These are phyloP conservation scores for Monilinia fructigena DNA, from an alignment of 2,329 filamentous ascomycete species.

Conservation along the genomic window DNA sequence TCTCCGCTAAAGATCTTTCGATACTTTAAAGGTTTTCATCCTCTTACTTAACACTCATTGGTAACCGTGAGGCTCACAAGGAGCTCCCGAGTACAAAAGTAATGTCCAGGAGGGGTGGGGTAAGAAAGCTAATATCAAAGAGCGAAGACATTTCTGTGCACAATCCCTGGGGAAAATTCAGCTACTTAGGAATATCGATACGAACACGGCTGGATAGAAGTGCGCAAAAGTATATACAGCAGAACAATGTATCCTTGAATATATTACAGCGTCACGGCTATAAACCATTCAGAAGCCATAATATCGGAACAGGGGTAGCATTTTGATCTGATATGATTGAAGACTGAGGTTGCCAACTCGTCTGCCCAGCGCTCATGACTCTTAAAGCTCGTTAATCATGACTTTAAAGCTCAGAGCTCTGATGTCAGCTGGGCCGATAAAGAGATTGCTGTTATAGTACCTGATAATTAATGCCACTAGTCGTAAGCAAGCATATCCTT, in stretches of 20 bases:
- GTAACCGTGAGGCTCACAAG: neutral
- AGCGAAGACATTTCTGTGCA: neutral
- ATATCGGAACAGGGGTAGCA: neutral
- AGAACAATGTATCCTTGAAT: neutral
- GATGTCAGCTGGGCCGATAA: neutral
- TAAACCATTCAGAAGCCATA: neutral
- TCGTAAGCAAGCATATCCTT: constrained; percentile 6
- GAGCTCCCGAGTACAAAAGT: neutral
- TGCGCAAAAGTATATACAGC: neutral
- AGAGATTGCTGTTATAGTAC: neutral
- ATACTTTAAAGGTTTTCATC: neutral
- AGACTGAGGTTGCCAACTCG: neutral
- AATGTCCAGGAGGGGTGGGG: neutral
- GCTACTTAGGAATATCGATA: neutral
- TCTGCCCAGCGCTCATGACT: neutral
- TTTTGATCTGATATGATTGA: constrained; percentile 4
- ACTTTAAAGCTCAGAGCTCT: neutral
- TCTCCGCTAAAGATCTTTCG: too few species aligned
- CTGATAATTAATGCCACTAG: neutral
- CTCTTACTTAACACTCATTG: neutral
- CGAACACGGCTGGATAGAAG: neutral
- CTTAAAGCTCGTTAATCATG: neutral
- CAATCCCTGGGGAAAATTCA: neutral
- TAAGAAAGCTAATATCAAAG: neutral
- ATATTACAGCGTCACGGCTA: neutral